A percentile compares a stretch with the other conserved stretches of the same genome.
These are phyloP conservation scores for Diaporthe sp. DNA, from an alignment of 2,329 filamentous ascomycete species.

Conservation along the genomic window DNA sequence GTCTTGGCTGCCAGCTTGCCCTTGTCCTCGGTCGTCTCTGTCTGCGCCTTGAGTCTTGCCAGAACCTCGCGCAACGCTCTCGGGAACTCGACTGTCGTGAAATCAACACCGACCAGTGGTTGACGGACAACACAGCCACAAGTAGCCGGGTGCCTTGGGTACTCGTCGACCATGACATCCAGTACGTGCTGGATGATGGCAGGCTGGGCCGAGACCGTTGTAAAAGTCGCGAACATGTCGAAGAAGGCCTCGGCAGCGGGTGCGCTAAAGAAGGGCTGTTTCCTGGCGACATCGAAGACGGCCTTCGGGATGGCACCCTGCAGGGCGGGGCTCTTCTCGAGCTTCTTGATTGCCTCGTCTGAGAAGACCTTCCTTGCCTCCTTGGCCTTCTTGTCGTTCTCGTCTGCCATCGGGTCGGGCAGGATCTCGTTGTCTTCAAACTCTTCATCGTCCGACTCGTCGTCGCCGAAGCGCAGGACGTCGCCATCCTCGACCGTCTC, in stretches of 20 bases:
- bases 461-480: constrained; percentile 62
- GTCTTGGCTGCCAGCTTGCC: constrained; percentile 62
- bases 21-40: constrained; percentile 62
- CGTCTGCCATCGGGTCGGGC: constrained; percentile 59
- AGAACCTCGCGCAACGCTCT: constrained; percentile 77
- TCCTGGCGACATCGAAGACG: constrained; percentile 88
- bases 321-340: constrained; percentile 85
- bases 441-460: constrained; percentile 63
- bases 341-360: constrained; percentile 59
- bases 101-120: constrained; percentile 75
- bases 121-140: constrained; percentile 80
- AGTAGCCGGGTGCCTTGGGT: constrained; percentile 73
- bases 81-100: constrained; percentile 79
- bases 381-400: constrained; percentile 47
- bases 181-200: constrained; percentile 82
- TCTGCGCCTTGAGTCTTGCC: constrained; percentile 67
- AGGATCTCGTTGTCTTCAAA: constrained; percentile 57
- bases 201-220: constrained; percentile 72
- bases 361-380: constrained; percentile 59
- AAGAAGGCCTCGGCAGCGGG: constrained; percentile 83
- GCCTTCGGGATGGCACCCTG: constrained; percentile 94
- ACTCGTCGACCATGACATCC: constrained; percentile 70
- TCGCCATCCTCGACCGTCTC: constrained; percentile 57
- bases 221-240: constrained; percentile 80
- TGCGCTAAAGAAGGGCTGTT: constrained; percentile 78